Base-by-base conservation (phyloP, 1,284 basidiomycete species). In the Heterobasidion irregulare region DNA sequence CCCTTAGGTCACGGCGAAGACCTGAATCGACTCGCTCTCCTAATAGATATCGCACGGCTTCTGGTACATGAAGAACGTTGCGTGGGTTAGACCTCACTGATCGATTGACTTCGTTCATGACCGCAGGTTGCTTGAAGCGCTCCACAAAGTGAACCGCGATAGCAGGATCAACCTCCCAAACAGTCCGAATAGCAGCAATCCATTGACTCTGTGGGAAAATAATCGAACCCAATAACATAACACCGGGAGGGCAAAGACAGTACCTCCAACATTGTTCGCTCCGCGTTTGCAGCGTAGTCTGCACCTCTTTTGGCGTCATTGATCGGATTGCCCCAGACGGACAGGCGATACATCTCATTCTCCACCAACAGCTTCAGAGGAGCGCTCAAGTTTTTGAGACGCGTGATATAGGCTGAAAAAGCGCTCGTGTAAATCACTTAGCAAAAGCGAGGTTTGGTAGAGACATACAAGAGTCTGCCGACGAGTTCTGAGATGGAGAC, bases 311-410 rank as follows among this genome's bases (percentile, higher is more conserved):
- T 83, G 2, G 76, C 64, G 59, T 95, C 92, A 60, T 86, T 89
- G 32, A 82, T 77, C 0, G 94, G 92, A 68, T 99, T 98, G 50
- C 78, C 77, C 97, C 97, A 99, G 1, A 99, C 94, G 3, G 76
- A 80, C 50, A 99, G 72, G 12, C 94, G 80, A 63, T 79, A 84
- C 47, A 96, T 84, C 68, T 99, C 97, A 65, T 92, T 95, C 68
- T 97, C 93, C 10, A 95, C 82, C 12, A 99, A 76, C 4, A 96
- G 72, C 50, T 87, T 80, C 32, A 98, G 73, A 2, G 94, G 84
- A 18, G 82, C 76, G 53, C 88, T 87, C 6, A 88, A 73, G 53
- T 78, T 83, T 49, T 78, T 79, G 50, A 92, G 78, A 54, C 77
- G 61, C 32, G 55, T 49, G 35, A 62, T 45, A 46, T 62, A 61